Conservation (phyloP, 2,329 filamentous ascomycete genomes). For the Sarocladium strictum region DNA sequence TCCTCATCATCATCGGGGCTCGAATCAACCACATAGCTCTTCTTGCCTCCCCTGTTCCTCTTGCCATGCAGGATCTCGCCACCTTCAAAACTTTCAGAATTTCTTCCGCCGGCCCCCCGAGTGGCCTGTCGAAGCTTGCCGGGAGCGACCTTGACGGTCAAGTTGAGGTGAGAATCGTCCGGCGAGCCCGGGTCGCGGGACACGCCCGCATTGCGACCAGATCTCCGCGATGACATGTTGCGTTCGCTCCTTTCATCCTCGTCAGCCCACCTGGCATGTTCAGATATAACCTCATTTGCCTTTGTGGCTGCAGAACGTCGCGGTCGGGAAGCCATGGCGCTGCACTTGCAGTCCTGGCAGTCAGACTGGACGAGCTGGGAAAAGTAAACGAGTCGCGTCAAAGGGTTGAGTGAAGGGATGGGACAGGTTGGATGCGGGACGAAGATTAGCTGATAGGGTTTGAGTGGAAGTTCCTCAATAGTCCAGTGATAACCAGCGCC, state of each 20-base stretch:
- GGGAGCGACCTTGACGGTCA: conserved; percentile 44
- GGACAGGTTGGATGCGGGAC: background rate
- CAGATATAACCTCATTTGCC: conserved; percentile 37
- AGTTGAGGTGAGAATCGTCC: conserved; percentile 37
- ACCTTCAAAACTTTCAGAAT: conserved; percentile 33
- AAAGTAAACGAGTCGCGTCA: conserved; percentile 6
- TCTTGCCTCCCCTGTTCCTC: conserved; percentile 49
- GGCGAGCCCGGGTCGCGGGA: conserved; percentile 41
- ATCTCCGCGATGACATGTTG: conserved; percentile 48
- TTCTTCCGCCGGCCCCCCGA: conserved; percentile 28
- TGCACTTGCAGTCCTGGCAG: conserved; percentile 8
- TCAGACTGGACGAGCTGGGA: background rate
- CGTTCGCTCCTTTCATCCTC: conserved; percentile 25
- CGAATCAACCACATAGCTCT: conserved; percentile 55
- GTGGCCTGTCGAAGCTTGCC: conserved; percentile 47
- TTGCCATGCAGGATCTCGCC: conserved; percentile 44
- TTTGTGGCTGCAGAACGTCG: conserved; percentile 37
- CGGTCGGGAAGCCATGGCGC: conserved; percentile 38
- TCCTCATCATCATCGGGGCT: conserved; percentile 40
- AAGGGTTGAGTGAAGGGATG: conserved; percentile 8
- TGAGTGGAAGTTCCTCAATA: conserved; percentile 1
- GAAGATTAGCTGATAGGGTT: background rate
- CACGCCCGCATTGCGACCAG: conserved; percentile 36
- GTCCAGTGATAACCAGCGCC: background rate
- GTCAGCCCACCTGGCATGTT: conserved; percentile 35